Percentiles rank a stretch among this genome's conserved stretches.
phyloP scores from a whole-genome alignment of 768 basidiomycete species.

The Daedaleopsis nitida region DNA sequence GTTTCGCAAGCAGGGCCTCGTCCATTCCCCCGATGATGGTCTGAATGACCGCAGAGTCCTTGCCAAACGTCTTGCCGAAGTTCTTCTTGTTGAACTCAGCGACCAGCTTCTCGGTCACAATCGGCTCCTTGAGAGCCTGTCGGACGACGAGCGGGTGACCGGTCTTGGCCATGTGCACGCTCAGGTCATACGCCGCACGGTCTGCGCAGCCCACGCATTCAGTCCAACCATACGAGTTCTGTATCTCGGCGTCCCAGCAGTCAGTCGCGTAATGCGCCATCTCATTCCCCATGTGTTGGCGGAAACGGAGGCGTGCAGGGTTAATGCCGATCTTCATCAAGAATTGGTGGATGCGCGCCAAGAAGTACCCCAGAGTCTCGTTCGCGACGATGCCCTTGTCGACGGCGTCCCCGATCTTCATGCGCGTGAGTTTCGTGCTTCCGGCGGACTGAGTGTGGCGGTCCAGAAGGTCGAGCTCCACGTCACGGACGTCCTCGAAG shows the following conservation, averaged over 20 bases:
- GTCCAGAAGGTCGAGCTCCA: conserved; percentile 77
- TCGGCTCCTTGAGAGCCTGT: conserved; percentile 82
- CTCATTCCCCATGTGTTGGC: conserved; percentile 98
- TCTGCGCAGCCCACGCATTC: conserved; percentile 99
- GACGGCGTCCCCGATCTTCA: conserved; percentile 90
- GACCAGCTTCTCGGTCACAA: conserved; percentile 77
- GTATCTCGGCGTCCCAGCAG: conserved; percentile 99
- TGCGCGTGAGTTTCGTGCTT: conserved; percentile 57
- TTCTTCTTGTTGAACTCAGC: conserved; percentile 85
- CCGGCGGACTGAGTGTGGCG: conserved; percentile 83
- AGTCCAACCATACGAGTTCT: conserved; percentile 91
- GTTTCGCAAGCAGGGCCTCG: conserved; percentile 60
- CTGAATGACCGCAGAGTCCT: conserved; percentile 70
- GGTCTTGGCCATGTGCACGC: conserved; percentile 84
- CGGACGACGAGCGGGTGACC: conserved; percentile 85
- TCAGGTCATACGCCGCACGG: conserved; percentile 94
- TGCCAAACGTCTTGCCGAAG: conserved; percentile 87
- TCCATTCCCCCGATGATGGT: conserved; percentile 65
- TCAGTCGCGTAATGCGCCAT: conserved; percentile 99
- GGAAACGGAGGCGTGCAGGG: conserved; percentile 80
- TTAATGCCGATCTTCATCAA: conserved; percentile 90
- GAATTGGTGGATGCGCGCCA: conserved; percentile 90
- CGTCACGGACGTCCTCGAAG: conserved; percentile 80
- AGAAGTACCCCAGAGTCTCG: conserved; percentile 96
- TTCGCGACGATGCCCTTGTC: conserved; percentile 87